Evolutionary conservation across 2,329 filamentous ascomycete genomes (phyloP).

Genomic region (Fusarium sarcochroum): DNA sequence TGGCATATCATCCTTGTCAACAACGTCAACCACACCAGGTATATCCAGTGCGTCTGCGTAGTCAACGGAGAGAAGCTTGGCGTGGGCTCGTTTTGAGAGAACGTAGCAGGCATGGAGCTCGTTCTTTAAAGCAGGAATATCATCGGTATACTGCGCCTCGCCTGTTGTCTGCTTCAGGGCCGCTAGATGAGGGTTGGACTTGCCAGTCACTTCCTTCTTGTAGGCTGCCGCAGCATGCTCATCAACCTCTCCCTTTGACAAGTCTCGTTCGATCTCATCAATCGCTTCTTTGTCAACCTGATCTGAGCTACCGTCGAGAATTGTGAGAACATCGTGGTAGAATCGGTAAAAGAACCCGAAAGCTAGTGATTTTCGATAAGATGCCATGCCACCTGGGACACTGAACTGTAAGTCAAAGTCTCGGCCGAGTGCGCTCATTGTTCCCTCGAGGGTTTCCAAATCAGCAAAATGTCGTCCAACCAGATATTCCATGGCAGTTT

Average conservation of each 20-base stretch:
- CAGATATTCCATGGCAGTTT: slow-evolving; percentile 80
- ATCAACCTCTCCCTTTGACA: slow-evolving; percentile 87
- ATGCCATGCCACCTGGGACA: slow-evolving; percentile 97
- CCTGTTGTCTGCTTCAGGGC: slow-evolving; percentile 95
- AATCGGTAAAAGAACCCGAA: slow-evolving; percentile 97
- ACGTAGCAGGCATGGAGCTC: slow-evolving; percentile 92
- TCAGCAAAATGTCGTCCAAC: slow-evolving; percentile 85
- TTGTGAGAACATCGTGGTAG: slow-evolving; percentile 87
- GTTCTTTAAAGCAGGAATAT: slow-evolving; percentile 88
- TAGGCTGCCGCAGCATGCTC: slow-evolving; percentile 82
- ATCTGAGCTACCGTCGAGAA: slow-evolving; percentile 64
- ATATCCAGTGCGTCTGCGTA: slow-evolving; percentile 82
- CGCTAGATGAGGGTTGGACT: slow-evolving; percentile 87
- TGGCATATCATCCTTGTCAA: slow-evolving; percentile 87
- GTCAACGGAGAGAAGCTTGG: slow-evolving; percentile 85
- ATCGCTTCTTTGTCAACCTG: slow-evolving; percentile 80
- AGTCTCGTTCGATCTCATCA: slow-evolving; percentile 85
- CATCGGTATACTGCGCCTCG: slow-evolving; percentile 96
- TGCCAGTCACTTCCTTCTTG: slow-evolving; percentile 85
- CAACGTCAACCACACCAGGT: slow-evolving; percentile 86
- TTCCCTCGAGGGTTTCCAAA: slow-evolving; percentile 85
- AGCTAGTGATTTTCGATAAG: slow-evolving; percentile 91
- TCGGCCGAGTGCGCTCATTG: slow-evolving; percentile 88
- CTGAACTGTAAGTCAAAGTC: slow-evolving; percentile 93
- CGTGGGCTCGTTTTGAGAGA: slow-evolving; percentile 88